Evolutionary conservation across 1,284 basidiomycete genomes (phyloP).

Genomic region (Somion occarium): DNA sequence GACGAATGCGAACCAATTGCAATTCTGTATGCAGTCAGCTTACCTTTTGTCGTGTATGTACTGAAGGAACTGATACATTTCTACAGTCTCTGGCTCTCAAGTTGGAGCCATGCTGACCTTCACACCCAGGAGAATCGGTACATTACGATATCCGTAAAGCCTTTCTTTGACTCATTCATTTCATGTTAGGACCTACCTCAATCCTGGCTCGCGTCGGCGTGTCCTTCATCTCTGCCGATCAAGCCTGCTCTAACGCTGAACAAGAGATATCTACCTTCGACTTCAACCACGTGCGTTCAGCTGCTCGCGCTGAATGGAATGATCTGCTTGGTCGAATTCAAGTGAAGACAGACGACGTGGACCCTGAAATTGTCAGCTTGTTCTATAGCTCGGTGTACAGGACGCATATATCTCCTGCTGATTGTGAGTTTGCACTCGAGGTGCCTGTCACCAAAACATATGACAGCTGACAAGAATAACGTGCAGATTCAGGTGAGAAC

Average conservation of each 20-base stretch:
- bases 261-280: constrained; percentile 57
- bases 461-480: neutral
- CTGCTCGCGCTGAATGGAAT: constrained; percentile 48
- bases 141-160: neutral
- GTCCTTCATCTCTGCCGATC: constrained; percentile 53
- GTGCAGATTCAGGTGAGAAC: constrained; percentile 62
- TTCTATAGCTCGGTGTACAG: constrained; percentile 65
- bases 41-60: neutral
- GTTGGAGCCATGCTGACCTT: constrained; percentile 52
- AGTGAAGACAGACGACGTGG: constrained; percentile 45
- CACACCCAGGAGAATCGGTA: constrained; percentile 26
- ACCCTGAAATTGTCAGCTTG: constrained; percentile 42
- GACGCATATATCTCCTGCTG: constrained; percentile 62
- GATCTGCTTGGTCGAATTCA: constrained; percentile 50
- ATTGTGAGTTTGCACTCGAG: constrained; percentile 38
- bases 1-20: constrained; percentile 25
- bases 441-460: neutral
- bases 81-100: constrained; percentile 31
- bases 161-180: neutral
- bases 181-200: constrained; percentile 26
- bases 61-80: neutral
- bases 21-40: neutral
- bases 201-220: constrained; percentile 55
- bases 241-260: constrained; percentile 57
- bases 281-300: constrained; percentile 42